Evolutionary conservation across 2,329 filamentous ascomycete species (phyloP).

Genomic region (Aspergillus transmontanensis): DNA sequence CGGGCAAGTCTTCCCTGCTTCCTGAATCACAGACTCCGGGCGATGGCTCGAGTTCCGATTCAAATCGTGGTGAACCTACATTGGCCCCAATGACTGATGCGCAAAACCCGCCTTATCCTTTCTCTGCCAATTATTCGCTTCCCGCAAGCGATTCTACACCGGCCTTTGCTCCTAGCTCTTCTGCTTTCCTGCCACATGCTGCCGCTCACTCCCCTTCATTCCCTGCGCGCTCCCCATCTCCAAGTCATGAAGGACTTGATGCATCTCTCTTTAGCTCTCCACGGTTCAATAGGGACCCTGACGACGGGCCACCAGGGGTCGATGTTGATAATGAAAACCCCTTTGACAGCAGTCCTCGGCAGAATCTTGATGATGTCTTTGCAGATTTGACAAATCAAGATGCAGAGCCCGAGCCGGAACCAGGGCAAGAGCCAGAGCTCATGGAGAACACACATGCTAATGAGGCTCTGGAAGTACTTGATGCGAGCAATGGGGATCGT

Average conservation of each 20-base stretch:
- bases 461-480: slow-evolving; percentile 48
- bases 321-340: slow-evolving; percentile 35
- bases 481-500: slow-evolving; percentile 41
- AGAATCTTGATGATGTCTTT: slow-evolving; percentile 48
- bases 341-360: slow-evolving; percentile 43
- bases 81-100: slow-evolving; percentile 35
- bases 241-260: slow-evolving; percentile 38
- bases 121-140: slow-evolving; percentile 43
- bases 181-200: slow-evolving; percentile 41
- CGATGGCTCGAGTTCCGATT: slow-evolving; percentile 32
- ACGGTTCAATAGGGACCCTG: slow-evolving; percentile 38
- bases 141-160: slow-evolving; percentile 39
- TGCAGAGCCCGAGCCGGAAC: slow-evolving; percentile 35
- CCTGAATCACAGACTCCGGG: slow-evolving; percentile 34
- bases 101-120: slow-evolving; percentile 37
- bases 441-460: slow-evolving; percentile 51
- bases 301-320: slow-evolving; percentile 34
- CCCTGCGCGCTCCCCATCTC: slow-evolving; percentile 42
- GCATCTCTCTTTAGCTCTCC: slow-evolving; percentile 47
- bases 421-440: slow-evolving; percentile 30
- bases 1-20: slow-evolving; percentile 29
- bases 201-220: slow-evolving; percentile 41
- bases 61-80: slow-evolving; percentile 35
- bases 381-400: slow-evolving; percentile 51
- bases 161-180: slow-evolving; percentile 38